phyloP scores from a whole-genome alignment of 1,284 basidiomycete genomes.

The Cerioporus squamosus region DNA sequence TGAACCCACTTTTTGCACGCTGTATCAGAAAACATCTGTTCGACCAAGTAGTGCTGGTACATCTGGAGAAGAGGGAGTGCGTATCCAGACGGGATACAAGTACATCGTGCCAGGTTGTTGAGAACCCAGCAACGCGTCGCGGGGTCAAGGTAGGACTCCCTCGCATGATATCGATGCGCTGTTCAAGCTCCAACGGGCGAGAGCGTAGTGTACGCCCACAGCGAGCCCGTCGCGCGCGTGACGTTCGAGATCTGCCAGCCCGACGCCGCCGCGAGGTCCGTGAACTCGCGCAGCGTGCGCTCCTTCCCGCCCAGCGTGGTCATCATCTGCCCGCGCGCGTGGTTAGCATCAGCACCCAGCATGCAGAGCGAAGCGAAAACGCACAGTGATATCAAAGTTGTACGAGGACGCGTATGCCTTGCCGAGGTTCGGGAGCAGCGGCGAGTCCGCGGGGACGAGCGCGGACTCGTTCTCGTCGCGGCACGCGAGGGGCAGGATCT shows the following conservation, averaged over 20 bases:
- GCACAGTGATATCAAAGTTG: conserved; percentile 59
- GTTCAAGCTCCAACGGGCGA: conserved; percentile 41
- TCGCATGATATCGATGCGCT: background rate
- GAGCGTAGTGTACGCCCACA: conserved; percentile 46
- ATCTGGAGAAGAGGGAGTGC: too few species aligned
- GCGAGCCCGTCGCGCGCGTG: conserved; percentile 40
- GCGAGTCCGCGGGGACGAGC: conserved; percentile 7
- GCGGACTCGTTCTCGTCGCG: conserved; percentile 5
- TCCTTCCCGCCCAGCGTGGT: conserved; percentile 66
- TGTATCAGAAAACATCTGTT: too few species aligned
- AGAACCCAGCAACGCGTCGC: too few species aligned
- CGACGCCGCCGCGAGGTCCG: conserved; percentile 48
- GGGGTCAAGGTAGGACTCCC: too few species aligned
- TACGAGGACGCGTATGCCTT: conserved; percentile 6
- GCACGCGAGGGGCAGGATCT: conserved; percentile 16
- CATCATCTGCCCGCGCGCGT: conserved; percentile 54
- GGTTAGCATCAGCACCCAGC: background rate
- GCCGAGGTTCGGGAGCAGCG: conserved; percentile 10
- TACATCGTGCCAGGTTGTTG: too few species aligned
- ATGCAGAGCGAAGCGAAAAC: background rate
- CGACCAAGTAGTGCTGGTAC: too few species aligned
- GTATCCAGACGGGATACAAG: too few species aligned
- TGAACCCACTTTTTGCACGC: too few species aligned
- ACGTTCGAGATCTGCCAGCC: conserved; percentile 68
- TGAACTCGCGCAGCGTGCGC: conserved; percentile 61